Conservation (phyloP, 768 basidiomycete species). For the Collybia sp. region DNA sequence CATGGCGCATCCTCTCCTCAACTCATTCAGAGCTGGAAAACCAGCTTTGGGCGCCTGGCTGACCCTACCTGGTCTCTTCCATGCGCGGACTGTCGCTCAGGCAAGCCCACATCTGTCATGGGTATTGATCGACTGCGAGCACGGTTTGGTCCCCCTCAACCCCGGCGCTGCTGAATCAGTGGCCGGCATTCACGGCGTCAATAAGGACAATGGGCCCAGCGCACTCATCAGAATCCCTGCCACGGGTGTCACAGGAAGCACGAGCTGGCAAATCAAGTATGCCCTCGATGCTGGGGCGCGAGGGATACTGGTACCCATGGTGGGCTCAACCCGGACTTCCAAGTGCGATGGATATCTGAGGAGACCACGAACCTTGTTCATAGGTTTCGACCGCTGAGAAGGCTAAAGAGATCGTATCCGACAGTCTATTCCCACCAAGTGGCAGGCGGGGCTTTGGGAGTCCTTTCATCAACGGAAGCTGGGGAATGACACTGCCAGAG, state of each 20-base stretch:
- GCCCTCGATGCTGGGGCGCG: conserved; percentile 65
- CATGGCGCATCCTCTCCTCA: conserved; percentile 31
- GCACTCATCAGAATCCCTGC: conserved; percentile 60
- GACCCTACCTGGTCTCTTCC: conserved; percentile 52
- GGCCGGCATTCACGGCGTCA: conserved; percentile 46
- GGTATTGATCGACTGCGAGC: conserved; percentile 67
- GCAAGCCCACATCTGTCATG: conserved; percentile 55
- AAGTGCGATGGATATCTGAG: too few species aligned
- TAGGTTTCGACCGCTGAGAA: conserved; percentile 56
- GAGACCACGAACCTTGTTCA: not conserved
- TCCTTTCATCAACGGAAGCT: conserved; percentile 54
- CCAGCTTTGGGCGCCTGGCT: conserved; percentile 69
- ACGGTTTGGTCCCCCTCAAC: conserved; percentile 52
- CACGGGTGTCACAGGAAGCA: conserved; percentile 50
- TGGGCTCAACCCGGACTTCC: conserved; percentile 17
- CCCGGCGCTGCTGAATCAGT: conserved; percentile 54
- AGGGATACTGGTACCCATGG: conserved; percentile 67
- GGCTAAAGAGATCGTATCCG: conserved; percentile 50
- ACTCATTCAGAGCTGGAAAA: conserved; percentile 47
- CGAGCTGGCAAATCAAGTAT: conserved; percentile 69
- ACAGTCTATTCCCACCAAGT: conserved; percentile 55
- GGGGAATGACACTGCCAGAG: conserved; percentile 47
- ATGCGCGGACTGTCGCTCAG: conserved; percentile 54
- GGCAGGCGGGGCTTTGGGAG: conserved; percentile 65
- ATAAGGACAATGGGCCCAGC: conserved; percentile 40